Conservation (phyloP, 169 alveolate species). For the Eimeria zaria region DNA sequence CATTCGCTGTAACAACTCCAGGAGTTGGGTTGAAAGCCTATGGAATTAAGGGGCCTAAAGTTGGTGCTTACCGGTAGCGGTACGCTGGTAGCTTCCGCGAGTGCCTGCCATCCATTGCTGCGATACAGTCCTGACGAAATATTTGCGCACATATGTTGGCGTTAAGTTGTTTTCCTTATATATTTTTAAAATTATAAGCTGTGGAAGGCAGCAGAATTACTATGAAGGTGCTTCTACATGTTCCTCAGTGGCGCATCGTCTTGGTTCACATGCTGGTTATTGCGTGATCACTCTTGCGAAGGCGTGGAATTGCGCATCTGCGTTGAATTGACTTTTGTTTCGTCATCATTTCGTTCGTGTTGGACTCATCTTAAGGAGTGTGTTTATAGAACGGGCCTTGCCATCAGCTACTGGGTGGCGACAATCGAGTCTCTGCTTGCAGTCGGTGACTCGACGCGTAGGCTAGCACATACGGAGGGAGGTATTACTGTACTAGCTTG, state of each 20-base stretch:
- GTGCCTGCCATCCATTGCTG: constrained; percentile 30
- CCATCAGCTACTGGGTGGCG: neutral
- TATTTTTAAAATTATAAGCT: neutral
- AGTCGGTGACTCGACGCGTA: constrained; percentile 38
- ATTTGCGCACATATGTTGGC: neutral
- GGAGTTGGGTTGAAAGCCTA: neutral
- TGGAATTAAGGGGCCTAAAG: neutral
- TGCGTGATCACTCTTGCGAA: constrained; percentile 19
- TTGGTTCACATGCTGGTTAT: neutral
- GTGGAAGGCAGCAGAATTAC: neutral
- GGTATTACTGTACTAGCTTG: neutral
- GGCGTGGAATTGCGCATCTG: constrained; percentile 21
- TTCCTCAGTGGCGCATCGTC: constrained; percentile 23
- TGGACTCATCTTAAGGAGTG: neutral
- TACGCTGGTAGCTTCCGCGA: constrained; percentile 45
- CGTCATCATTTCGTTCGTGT: neutral
- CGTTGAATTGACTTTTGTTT: neutral
- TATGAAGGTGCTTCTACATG: neutral
- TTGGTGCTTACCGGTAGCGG: neutral
- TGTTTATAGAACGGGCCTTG: neutral
- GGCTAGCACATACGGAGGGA: neutral
- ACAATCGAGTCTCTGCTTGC: constrained; percentile 25
- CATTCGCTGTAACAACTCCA: neutral
- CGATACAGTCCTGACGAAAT: constrained; percentile 9
- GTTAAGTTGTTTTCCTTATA: neutral